Conservation (phyloP, 2,329 filamentous ascomycete genomes). For the Rhynchosporium graminicola region DNA sequence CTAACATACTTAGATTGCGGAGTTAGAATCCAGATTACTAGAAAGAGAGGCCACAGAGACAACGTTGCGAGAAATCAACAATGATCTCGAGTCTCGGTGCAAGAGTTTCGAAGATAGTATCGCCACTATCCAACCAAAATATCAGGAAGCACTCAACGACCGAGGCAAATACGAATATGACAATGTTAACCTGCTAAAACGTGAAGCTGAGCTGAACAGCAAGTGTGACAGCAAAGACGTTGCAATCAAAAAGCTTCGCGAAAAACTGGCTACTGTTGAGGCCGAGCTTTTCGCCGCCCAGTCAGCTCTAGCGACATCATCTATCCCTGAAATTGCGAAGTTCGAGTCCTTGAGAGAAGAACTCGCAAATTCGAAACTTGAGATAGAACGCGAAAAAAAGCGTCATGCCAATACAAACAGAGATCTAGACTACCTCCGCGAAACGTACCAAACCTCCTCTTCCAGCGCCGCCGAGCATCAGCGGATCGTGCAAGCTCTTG, state of each 20-base stretch:
- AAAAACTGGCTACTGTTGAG: constrained; percentile 28
- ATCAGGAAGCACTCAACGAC: constrained; percentile 53
- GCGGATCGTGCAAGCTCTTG: constrained; percentile 26
- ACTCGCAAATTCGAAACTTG: constrained; percentile 26
- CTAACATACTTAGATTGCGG: constrained; percentile 38
- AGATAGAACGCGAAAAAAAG: constrained; percentile 33
- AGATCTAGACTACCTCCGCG: constrained; percentile 37
- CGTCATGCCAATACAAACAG: constrained; percentile 24
- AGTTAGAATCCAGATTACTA: constrained; percentile 40
- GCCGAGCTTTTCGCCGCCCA: constrained; percentile 36
- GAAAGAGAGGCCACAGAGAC: constrained; percentile 38
- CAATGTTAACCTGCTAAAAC: constrained; percentile 31
- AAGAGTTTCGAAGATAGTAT: constrained; percentile 50
- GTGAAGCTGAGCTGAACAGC: constrained; percentile 26
- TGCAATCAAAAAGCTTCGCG: constrained; percentile 34
- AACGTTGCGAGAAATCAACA: constrained; percentile 46
- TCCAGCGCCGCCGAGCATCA: constrained; percentile 27
- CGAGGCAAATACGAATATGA: constrained; percentile 51
- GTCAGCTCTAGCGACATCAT: constrained; percentile 34
- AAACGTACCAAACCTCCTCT: constrained; percentile 38
- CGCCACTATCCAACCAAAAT: constrained; percentile 48
- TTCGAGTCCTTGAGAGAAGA: constrained; percentile 46
- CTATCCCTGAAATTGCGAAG: constrained; percentile 44
- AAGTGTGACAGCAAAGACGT: constrained; percentile 28
- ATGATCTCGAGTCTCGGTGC: constrained; percentile 48